Percentiles rank a stretch among this genome's conserved stretches.
phyloP scores from a whole-genome alignment of 805 yeast genomes.

The Candida dajiaensis region DNA sequence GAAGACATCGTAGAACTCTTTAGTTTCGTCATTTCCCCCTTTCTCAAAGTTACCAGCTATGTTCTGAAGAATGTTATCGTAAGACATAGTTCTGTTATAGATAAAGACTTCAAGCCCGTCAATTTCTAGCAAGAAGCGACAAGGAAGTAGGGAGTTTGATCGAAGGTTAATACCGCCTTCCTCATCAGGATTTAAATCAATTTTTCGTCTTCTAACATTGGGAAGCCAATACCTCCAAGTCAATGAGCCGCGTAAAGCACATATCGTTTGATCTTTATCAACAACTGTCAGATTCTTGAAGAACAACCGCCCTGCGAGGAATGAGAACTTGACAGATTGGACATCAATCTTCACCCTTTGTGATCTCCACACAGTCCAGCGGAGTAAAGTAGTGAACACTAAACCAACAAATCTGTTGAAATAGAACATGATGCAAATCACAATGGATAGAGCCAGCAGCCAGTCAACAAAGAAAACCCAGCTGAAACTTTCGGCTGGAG shows the following conservation, averaged over 20 bases:
- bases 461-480: conserved; percentile 87
- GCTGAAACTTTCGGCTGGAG: conserved; percentile 29
- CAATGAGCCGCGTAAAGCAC: conserved; percentile 63
- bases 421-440: conserved; percentile 65
- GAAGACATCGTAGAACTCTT: conserved; percentile 9
- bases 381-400: conserved; percentile 43
- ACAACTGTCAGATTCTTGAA: conserved; percentile 70
- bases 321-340: conserved; percentile 70
- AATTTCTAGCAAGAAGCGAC: conserved; percentile 49
- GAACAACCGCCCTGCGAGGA: conserved; percentile 77
- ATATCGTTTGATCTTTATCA: conserved; percentile 66
- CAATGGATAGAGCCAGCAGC: conserved; percentile 59
- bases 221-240: conserved; percentile 92
- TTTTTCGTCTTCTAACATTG: conserved; percentile 27
- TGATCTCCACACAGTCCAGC: conserved; percentile 59
- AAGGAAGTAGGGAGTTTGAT: conserved; percentile 45
- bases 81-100: conserved; percentile 76
- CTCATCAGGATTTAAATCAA: conserved; percentile 12
- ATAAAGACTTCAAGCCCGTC: conserved; percentile 81
- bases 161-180: conserved; percentile 16
- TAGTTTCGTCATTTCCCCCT: conserved; percentile 11
- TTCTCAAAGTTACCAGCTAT: conserved; percentile 20
- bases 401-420: conserved; percentile 69
- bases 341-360: conserved; percentile 52
- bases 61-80: conserved; percentile 51